These are phyloP conservation scores for Mercurialis annua DNA, from an alignment of 345 rosid species.

Conservation along the genomic window DNA sequence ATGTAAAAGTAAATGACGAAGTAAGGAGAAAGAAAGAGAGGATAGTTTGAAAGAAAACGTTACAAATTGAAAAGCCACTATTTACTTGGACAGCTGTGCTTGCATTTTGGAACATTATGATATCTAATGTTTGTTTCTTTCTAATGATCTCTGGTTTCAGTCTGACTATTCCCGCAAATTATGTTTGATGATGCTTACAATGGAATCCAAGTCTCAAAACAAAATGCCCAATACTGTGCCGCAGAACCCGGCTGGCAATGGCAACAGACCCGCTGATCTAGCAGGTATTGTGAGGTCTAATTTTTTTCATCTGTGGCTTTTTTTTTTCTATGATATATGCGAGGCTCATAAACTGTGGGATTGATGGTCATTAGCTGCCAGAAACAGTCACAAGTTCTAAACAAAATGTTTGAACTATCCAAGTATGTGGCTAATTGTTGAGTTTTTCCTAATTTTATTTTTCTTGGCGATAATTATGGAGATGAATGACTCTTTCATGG, in stretches of 20 bases:
- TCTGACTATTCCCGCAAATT: slow-evolving; percentile 74
- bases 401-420: neutral
- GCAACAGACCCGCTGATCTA: slow-evolving; percentile 54
- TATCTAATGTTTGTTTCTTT: slow-evolving; percentile 1
- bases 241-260: slow-evolving; percentile 34
- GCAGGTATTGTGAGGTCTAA: slow-evolving; percentile 37
- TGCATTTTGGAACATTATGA: neutral
- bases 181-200: slow-evolving; percentile 82
- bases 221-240: slow-evolving; percentile 42
- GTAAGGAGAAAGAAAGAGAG: neutral
- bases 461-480: no score
- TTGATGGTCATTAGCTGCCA: neutral
- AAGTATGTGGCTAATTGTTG: no score
- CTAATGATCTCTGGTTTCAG: no score
- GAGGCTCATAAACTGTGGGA: neutral
- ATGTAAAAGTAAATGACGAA: neutral
- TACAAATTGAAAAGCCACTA: no score
- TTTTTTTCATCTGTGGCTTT: neutral
- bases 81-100: no score
- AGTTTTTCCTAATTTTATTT: no score
- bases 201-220: slow-evolving; percentile 72
- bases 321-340: no score
- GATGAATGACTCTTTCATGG: no score
- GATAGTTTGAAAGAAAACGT: neutral
- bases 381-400: neutral